Conservation (phyloP, 768 basidiomycete genomes). For the Coprinellus micaceus region DNA sequence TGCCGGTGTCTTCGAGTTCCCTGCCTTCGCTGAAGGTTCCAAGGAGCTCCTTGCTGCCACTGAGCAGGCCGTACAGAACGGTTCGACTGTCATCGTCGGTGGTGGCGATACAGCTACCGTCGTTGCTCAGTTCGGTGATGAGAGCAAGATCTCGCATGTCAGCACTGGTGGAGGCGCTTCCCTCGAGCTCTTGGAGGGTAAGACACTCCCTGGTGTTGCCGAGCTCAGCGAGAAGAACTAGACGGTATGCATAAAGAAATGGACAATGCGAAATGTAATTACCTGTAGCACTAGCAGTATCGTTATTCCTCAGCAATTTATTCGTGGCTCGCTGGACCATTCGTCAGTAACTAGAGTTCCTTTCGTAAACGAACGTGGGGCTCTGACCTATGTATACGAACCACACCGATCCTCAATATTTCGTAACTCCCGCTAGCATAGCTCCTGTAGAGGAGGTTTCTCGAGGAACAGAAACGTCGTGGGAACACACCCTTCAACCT, state of each 20-base stretch:
- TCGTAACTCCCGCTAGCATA: no score
- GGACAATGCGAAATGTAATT: no score
- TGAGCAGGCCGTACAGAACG: constrained; percentile 81
- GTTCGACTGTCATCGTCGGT: constrained; percentile 91
- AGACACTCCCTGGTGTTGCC: constrained; percentile 90
- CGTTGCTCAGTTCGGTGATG: constrained; percentile 79
- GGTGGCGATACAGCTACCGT: constrained; percentile 97
- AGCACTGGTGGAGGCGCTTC: constrained; percentile 94
- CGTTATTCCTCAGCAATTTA: no score
- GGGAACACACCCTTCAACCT: no score
- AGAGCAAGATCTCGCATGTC: constrained; percentile 92
- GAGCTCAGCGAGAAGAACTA: constrained; percentile 75
- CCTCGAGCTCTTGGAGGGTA: constrained; percentile 95
- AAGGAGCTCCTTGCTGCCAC: constrained; percentile 78
- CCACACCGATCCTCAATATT: no score
- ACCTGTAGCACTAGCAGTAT: no score
- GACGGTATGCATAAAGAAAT: neutral
- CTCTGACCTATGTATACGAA: no score
- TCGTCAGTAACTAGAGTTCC: no score
- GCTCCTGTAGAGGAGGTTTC: no score
- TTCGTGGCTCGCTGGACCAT: no score
- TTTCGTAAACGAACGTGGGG: no score
- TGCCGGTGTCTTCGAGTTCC: constrained; percentile 97
- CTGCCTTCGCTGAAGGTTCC: constrained; percentile 84
- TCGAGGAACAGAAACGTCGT: no score